Percentiles rank a stretch among this genome's conserved stretches.
These are phyloP conservation scores for Lasiosphaeriaceae sp. DNA, from an alignment of 495 filamentous ascomycete genomes.

Conservation along the genomic window DNA sequence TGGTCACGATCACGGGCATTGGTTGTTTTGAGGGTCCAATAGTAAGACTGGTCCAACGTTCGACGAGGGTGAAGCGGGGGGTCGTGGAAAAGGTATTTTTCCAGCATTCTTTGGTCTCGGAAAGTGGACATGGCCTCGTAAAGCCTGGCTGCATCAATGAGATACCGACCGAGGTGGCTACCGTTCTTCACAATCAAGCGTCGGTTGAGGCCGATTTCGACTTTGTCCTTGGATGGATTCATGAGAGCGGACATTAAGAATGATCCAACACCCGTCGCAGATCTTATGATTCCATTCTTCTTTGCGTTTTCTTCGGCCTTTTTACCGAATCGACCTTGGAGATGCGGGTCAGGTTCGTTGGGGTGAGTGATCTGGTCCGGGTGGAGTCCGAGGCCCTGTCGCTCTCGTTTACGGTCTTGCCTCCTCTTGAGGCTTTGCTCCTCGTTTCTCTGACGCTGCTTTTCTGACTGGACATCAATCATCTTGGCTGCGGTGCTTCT, in stretches of 20 bases:
- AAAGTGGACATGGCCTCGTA: slow-evolving; percentile 39
- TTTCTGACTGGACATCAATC: slow-evolving; percentile 10
- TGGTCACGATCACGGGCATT: slow-evolving; percentile 60
- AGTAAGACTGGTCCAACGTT: slow-evolving; percentile 67
- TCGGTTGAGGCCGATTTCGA: neutral
- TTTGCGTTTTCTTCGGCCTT: neutral
- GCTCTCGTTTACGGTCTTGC: neutral
- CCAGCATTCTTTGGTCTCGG: slow-evolving; percentile 56
- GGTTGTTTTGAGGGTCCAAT: slow-evolving; percentile 58
- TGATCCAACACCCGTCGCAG: neutral
- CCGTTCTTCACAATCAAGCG: slow-evolving; percentile 12
- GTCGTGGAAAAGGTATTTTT: slow-evolving; percentile 51
- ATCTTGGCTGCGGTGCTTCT: slow-evolving; percentile 25
- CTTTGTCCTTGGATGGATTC: neutral
- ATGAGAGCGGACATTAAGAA: neutral
- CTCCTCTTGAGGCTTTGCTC: slow-evolving; percentile 1
- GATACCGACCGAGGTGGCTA: slow-evolving; percentile 31
- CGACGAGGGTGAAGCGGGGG: slow-evolving; percentile 63
- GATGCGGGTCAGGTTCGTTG: neutral
- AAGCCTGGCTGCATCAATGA: slow-evolving; percentile 35
- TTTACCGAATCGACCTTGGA: neutral
- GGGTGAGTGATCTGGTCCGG: too few relatives aligned
- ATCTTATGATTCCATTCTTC: neutral
- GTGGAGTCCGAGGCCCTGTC: neutral
- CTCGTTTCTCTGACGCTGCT: slow-evolving; percentile 6